Conservation (phyloP, 2,329 filamentous ascomycete species). For the Claviceps digitariae region DNA sequence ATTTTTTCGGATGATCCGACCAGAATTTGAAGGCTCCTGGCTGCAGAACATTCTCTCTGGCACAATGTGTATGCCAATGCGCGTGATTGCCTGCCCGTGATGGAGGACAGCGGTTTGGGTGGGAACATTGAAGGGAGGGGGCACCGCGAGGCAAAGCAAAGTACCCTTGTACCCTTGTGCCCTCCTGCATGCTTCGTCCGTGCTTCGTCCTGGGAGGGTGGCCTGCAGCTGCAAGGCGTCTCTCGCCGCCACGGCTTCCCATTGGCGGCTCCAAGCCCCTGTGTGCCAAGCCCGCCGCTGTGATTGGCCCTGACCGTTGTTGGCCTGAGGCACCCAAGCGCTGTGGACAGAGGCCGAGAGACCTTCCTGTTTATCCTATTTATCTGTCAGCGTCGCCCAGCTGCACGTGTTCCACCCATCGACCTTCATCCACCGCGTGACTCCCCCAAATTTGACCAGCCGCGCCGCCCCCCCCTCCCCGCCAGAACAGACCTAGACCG, state of each 20-base stretch:
- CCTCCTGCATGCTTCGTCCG: background rate
- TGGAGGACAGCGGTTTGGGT: no score
- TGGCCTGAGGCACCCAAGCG: constrained; percentile 6
- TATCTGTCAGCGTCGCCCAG: constrained; percentile 5
- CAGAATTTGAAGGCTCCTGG: no score
- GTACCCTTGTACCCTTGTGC: background rate
- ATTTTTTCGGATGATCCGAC: no score
- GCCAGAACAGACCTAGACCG: background rate
- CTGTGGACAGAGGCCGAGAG: background rate
- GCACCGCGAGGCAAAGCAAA: no score
- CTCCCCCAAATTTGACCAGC: constrained; percentile 5
- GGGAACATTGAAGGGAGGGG: no score
- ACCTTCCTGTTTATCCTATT: background rate
- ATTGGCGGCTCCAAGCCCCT: background rate
- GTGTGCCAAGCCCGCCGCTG: background rate
- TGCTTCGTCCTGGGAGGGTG: background rate
- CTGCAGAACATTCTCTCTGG: no score
- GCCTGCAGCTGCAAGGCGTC: background rate
- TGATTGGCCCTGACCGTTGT: constrained; percentile 2
- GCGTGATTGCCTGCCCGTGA: no score
- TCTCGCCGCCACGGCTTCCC: constrained; percentile 1
- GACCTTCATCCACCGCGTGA: constrained; percentile 9
- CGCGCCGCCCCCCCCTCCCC: background rate
- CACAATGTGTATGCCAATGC: no score
- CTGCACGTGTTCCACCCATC: constrained; percentile 9